Percentiles rank a stretch among this genome's conserved stretches.
phyloP scores from a whole-genome alignment of 805 yeast species.

The Wickerhamomyces subpelliculosus region DNA sequence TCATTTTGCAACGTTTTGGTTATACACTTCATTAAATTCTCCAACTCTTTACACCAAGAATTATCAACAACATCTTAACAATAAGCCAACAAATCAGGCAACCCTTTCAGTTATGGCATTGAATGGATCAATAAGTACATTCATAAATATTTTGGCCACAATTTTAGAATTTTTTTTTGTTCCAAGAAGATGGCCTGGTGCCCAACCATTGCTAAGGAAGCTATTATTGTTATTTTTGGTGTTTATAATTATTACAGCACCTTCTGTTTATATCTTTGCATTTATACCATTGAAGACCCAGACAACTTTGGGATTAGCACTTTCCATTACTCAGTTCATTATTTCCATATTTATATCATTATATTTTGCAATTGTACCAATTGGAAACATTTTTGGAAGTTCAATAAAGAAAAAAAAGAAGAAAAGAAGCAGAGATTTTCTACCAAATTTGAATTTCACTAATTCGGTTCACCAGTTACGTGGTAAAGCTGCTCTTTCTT shows the following conservation, averaged over 20 bases:
- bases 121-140: conserved; percentile 58
- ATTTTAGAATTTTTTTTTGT: conserved; percentile 54
- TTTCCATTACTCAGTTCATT: conserved; percentile 49
- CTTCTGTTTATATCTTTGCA: conserved; percentile 46
- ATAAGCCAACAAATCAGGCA: conserved; percentile 53
- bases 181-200: conserved; percentile 71
- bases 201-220: conserved; percentile 49
- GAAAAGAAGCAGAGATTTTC: conserved; percentile 28
- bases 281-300: conserved; percentile 27
- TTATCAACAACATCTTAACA: conserved; percentile 46
- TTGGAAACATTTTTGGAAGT: conserved; percentile 46
- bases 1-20: conserved; percentile 72
- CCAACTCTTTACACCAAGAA: conserved; percentile 58
- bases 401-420: conserved; percentile 20
- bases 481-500: conserved; percentile 51
- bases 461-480: conserved; percentile 46
- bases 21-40: conserved; percentile 61
- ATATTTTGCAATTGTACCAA: conserved; percentile 57
- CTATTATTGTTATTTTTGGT: conserved; percentile 34
- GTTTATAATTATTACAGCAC: conserved; percentile 39
- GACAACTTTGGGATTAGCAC: conserved; percentile 29
- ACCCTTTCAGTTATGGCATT: conserved; percentile 53
- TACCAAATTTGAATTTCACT: conserved; percentile 54
- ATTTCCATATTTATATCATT: conserved; percentile 47
- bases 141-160: conserved; percentile 50